Percentiles rank a stretch among this genome's conserved stretches.
Evolutionary conservation across 2,329 filamentous ascomycete genomes (phyloP).

Genomic region (Trichoderma asperellum): DNA sequence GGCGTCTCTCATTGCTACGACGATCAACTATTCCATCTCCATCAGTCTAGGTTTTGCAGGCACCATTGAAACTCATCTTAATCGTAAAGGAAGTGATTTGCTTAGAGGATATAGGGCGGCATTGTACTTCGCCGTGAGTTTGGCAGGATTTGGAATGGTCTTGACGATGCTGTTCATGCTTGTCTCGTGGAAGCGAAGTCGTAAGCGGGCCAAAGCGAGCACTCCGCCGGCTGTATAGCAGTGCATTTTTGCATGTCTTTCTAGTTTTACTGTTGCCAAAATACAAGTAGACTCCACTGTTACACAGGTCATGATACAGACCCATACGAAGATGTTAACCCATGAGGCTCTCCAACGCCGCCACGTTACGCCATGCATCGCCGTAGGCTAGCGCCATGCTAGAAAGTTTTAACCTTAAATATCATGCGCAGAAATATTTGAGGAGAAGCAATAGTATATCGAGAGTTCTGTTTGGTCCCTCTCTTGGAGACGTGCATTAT

Average conservation of each 20-base stretch:
- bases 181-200: constrained; percentile 21
- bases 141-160: constrained; percentile 22
- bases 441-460: neutral
- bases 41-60: constrained; percentile 65
- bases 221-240: neutral
- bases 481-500: neutral
- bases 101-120: constrained; percentile 38
- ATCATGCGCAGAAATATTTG: neutral
- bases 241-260: neutral
- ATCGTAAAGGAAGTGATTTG: constrained; percentile 39
- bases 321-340: neutral
- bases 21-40: constrained; percentile 67
- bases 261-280: neutral
- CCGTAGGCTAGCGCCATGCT: neutral
- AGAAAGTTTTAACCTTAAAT: neutral
- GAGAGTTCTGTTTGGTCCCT: neutral
- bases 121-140: constrained; percentile 36
- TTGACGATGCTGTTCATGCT: constrained; percentile 19
- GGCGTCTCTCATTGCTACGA: constrained; percentile 58
- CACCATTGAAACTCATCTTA: constrained; percentile 46
- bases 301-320: neutral
- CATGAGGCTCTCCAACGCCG: neutral
- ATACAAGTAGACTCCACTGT: neutral
- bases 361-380: neutral
- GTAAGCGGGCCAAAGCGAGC: neutral